These are phyloP conservation scores for Alisma plantagoaquatica DNA, from an alignment of 106 monocot genomes.

Conservation along the genomic window DNA sequence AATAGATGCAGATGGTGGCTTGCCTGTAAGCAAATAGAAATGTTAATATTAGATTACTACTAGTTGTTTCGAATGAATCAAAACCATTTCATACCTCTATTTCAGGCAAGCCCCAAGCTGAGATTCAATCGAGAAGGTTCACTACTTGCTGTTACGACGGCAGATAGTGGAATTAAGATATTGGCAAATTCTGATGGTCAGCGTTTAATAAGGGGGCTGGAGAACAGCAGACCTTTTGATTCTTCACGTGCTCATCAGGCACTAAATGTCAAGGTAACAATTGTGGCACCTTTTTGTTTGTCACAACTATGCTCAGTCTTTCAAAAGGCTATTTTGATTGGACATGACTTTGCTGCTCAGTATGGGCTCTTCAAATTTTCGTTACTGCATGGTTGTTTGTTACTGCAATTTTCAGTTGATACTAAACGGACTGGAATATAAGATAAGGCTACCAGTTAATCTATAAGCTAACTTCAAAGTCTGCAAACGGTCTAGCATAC, in stretches of 20 bases:
- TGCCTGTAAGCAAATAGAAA: slow-evolving; percentile 41
- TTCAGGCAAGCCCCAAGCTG: slow-evolving; percentile 81
- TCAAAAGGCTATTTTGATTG: no score
- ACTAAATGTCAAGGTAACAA: slow-evolving; percentile 50
- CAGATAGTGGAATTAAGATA: slow-evolving; percentile 92
- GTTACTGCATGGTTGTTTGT: no score
- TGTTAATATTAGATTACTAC: no score
- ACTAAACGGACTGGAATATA: no score
- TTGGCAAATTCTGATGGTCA: slow-evolving; percentile 92
- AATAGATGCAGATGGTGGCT: slow-evolving; percentile 62
- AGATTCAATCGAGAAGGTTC: slow-evolving; percentile 98
- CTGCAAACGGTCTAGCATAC: no score
- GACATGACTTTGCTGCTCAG: no score
- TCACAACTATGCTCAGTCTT: not conserved
- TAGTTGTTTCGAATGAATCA: no score
- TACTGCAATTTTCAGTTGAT: no score
- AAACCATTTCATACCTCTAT: slow-evolving; percentile 1
- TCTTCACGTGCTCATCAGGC: slow-evolving; percentile 67
- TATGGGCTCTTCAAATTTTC: no score
- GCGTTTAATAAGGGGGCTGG: slow-evolving; percentile 81
- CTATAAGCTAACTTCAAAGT: no score
- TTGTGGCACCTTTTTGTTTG: not conserved
- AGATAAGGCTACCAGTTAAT: no score
- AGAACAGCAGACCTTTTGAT: slow-evolving; percentile 82
- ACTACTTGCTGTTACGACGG: slow-evolving; percentile 87